Evolutionary conservation across 768 basidiomycete genomes (phyloP).

Genomic region (Tulasnella sp.): DNA sequence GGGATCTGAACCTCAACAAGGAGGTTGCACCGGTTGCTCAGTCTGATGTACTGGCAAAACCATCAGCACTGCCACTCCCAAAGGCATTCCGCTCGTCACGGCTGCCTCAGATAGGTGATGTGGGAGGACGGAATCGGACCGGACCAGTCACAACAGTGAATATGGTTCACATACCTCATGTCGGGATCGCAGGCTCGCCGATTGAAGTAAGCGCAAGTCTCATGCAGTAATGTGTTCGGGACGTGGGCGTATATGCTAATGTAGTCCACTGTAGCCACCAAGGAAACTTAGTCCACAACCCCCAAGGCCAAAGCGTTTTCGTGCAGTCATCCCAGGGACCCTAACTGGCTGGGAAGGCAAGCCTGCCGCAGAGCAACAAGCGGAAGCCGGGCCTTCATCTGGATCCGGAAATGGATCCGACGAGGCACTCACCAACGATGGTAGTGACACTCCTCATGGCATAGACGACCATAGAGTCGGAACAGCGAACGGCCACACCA

Average conservation of each 20-base stretch:
- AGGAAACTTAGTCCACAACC: not conserved
- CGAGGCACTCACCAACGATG: too few species aligned
- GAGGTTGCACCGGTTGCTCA: not conserved
- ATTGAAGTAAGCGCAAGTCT: not conserved
- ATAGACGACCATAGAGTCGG: too few species aligned
- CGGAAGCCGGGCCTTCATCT: not conserved
- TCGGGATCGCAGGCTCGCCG: not conserved
- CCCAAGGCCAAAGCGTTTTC: not conserved
- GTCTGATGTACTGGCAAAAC: not conserved
- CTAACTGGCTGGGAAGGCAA: constrained; percentile 12
- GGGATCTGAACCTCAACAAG: not conserved
- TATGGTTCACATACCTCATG: constrained; percentile 13
- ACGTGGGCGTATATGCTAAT: not conserved
- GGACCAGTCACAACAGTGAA: constrained; percentile 1
- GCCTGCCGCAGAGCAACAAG: not conserved
- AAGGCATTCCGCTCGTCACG: not conserved
- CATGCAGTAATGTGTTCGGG: not conserved
- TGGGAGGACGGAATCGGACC: not conserved
- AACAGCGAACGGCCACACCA: not conserved
- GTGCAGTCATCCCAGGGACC: constrained; percentile 8
- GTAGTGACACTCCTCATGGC: too few species aligned
- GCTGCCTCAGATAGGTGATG: not conserved
- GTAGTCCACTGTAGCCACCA: not conserved
- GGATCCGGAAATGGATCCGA: not conserved
- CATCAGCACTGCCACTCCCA: not conserved